Evolutionary conservation across 2,329 filamentous ascomycete genomes (phyloP), one percentile per base, ranked within the genome.

Genomic region (Epichloe festucae): DNA sequence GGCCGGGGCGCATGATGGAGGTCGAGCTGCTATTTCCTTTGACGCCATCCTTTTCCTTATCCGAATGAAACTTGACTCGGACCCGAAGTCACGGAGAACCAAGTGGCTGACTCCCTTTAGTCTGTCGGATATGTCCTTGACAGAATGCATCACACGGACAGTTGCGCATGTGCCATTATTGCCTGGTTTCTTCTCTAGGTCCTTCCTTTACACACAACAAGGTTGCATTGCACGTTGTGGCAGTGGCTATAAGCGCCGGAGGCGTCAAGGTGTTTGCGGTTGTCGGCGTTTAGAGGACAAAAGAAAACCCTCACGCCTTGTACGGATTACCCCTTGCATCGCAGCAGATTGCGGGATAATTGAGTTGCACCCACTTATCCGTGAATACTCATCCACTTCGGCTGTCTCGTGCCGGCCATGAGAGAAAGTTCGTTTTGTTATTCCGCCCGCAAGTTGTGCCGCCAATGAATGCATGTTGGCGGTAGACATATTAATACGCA

Each of bases 21-120:
- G 35, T 41, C n/a, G 41, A 36, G n/a, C 27, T 49, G 35, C 34
- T 12, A n/a, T 39, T 27, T 46, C 46, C 17, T 40, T 40, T 36
- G 43, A 46, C 23, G 48, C 51, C 36, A 19, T 43, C 51, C 38
- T 11, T 34, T 34, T 46, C 34, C 17, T 38, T 31, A 50, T 49
- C 51, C 51, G 51, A 50, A 46, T 50, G 42, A 36, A 36, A 53
- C 42, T 43, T 41, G 36, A 46, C 36, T 53, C 51, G 51, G 51
- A 40, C 31, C 51, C 51, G 51, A 53, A 49, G 43, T 19, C 47
- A 50, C 23, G 51, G 47, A 43, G 35, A 19, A 27, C 44, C 31
- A 40, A 40, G 36, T 43, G 40, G 21, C 31, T 11, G 31, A 11
- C 31, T 19, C 35, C 19, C 15, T 21, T 36, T 17, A 7, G 15